Base-by-base conservation (phyloP, 495 filamentous ascomycete species). In the Hypoxylon fragiforme region DNA sequence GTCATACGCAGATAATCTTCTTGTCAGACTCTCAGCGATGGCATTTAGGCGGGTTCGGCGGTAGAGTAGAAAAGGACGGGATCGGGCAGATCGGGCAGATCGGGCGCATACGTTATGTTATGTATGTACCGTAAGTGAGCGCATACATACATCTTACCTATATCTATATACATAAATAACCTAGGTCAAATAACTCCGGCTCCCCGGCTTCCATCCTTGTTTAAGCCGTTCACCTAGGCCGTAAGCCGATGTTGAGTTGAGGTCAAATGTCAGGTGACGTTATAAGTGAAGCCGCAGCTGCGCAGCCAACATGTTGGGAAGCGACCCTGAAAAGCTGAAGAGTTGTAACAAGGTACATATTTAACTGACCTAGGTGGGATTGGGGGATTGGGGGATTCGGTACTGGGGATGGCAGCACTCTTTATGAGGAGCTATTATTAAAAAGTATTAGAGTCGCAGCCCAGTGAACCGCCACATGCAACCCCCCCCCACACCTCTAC, bases 391-490 rank as follows among this genome's bases (percentile, higher is more conserved):
- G n/a, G n/a, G n/a, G 58, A 47, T 56, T 56, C 47, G 14, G 43
- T 36, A 14, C 32, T 37, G 32, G 8, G 43, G 4, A 40, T 18
- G 6, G 13, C 45, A 38, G 38, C 57, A 51, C 46, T 39, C 30
- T 52, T 42, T 45, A 49, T 24, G 24, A 43, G 46, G 47, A 62
- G 46, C 46, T 50, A 55, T 55, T 62, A 56, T 62, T 52, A 55
- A 50, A 22, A 28, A 9, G 9, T 28, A n/a, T n/a, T n/a, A n/a
- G n/a, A n/a, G n/a, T n/a, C n/a, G n/a, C 34, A 31, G 34, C 19
- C 50, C 57, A 55, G 51, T 47, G 7, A n/a, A 26, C n/a, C n/a
- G n/a, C n/a, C n/a, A n/a, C n/a, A n/a, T n/a, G 9, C 14, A 52
- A 16, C 41, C 39, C n/a, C 40, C 42, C 55, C 51, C 45, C 21